These are phyloP conservation scores for Alternaria consortialis DNA, from an alignment of 2,329 filamentous ascomycete species.

Conservation along the genomic window DNA sequence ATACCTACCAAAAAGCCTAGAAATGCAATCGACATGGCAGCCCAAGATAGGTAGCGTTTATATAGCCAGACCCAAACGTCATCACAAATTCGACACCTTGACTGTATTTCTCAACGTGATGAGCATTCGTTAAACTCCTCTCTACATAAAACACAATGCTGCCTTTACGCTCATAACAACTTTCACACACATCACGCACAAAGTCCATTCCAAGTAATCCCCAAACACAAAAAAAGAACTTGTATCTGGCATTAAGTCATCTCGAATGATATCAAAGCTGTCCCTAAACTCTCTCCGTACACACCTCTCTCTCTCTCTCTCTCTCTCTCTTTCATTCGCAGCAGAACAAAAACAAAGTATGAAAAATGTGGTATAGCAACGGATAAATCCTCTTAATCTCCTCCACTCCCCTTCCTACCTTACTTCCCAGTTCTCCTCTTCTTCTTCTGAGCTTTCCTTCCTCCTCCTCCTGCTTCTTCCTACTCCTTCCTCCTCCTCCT, in stretches of 20 bases:
- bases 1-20: no score
- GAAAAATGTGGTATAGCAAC: slow-evolving; percentile 1
- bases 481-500: background rate
- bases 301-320: background rate
- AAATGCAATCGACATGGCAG: no score
- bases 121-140: no score
- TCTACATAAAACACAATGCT: no score
- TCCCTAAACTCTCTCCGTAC: background rate
- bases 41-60: no score
- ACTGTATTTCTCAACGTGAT: no score
- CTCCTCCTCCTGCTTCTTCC: background rate
- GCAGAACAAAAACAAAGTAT: background rate
- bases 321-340: background rate
- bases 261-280: background rate
- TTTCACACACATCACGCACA: no score
- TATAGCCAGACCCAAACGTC: no score
- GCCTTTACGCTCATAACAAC: no score
- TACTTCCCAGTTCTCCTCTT: no score
- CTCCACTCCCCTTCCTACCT: background rate
- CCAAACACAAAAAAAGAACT: background rate
- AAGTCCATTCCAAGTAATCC: background rate
- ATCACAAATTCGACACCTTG: no score
- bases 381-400: background rate
- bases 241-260: slow-evolving; percentile 4
- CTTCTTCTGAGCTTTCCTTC: background rate